Conservation (phyloP, 2,329 filamentous ascomycete species). For the Verticillium albo-atrum region DNA sequence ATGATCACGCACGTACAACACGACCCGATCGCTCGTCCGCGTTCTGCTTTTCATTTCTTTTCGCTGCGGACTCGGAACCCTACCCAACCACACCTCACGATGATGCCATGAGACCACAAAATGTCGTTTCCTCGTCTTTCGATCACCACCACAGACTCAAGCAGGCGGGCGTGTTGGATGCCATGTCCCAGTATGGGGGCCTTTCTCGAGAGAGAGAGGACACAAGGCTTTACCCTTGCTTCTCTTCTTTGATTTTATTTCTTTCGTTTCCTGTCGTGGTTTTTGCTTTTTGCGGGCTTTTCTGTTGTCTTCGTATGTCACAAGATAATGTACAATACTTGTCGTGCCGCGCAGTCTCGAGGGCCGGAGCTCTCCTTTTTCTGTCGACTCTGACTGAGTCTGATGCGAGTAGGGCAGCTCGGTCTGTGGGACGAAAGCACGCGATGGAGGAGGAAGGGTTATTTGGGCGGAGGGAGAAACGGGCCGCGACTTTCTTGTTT, state of each 20-base stretch:
- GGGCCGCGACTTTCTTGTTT: neutral
- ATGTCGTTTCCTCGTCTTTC: neutral
- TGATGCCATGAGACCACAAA: neutral
- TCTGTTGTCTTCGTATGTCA: constrained; percentile 5
- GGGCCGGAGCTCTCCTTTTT: neutral
- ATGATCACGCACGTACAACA: constrained; percentile 11
- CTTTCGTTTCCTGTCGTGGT: neutral
- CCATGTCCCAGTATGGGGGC: neutral
- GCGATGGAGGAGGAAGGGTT: neutral
- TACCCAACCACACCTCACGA: neutral
- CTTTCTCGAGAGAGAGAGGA: neutral
- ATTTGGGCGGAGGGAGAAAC: neutral
- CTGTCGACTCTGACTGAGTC: neutral
- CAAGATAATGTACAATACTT: constrained; percentile 14
- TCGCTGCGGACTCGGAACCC: neutral
- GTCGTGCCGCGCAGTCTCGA: neutral
- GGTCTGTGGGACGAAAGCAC: neutral
- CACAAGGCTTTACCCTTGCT: constrained; percentile 1
- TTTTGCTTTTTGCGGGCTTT: neutral
- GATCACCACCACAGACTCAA: neutral
- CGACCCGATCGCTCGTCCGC: neutral
- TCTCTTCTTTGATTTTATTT: constrained; percentile 1
- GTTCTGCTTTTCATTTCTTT: neutral
- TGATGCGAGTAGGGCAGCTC: neutral
- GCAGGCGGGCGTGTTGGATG: neutral